A percentile compares a stretch with the other conserved stretches of the same genome.
Conservation (phyloP, 345 rosid species). For the sweet orange (Citrus sinensis) region DVS_A1.0 CM039163.1:858001-858500, state of each 20-base stretch:
- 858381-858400: neutral
- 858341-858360: neutral
- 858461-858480: no score
- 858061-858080: neutral
- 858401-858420: neutral
- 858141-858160: no score
- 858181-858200: neutral
- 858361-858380: no score
- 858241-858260: neutral
- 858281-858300: neutral
- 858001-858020: neutral
- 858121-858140: neutral
- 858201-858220: neutral
- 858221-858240: neutral
- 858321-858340: neutral
- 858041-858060: neutral
- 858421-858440: slow-evolving; percentile 5
- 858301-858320: neutral
- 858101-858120: neutral
- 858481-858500: neutral
- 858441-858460: neutral
- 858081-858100: neutral
- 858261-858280: neutral
- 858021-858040: neutral
- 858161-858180: neutral